A percentile compares a stretch with the other conserved stretches of the same genome.
phyloP scores from a whole-genome alignment of 2,329 filamentous ascomycete species.

The Arthrobotrys sinensis region DNA sequence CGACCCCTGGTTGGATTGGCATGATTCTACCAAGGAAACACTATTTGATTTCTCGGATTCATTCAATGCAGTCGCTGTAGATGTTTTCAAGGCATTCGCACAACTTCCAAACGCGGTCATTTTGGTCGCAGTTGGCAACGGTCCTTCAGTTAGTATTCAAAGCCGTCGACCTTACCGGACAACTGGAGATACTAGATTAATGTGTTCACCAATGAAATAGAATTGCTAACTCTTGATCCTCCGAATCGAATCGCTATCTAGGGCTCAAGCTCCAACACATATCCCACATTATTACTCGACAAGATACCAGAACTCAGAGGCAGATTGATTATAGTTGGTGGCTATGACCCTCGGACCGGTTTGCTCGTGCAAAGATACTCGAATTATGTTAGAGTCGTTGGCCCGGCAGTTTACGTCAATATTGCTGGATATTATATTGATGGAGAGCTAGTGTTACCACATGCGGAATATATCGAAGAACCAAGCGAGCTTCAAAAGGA shows the following conservation, averaged over 20 bases:
- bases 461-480: neutral
- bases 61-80: neutral
- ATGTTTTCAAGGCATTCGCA: neutral
- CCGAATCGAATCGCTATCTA: too few relatives aligned
- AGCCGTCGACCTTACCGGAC: too few relatives aligned
- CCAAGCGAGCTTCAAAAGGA: neutral
- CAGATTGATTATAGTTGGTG: slow-evolving; percentile 1
- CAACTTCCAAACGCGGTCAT: neutral
- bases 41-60: neutral
- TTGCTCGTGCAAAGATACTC: neutral
- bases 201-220: too few relatives aligned
- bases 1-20: neutral
- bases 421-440: neutral
- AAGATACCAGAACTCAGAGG: neutral
- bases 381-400: neutral
- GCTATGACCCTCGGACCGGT: neutral
- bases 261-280: too few relatives aligned
- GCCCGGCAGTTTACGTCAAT: neutral
- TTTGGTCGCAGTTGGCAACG: neutral
- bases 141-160: neutral
- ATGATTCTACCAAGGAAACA: neutral
- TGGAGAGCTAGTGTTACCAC: neutral
- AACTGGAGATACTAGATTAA: too few relatives aligned
- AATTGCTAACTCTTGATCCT: too few relatives aligned
- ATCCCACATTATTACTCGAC: neutral